A percentile compares a stretch with the other conserved stretches of the same genome.
Evolutionary conservation across 345 rosid species (phyloP).

Genomic region (Aegle marmelos): DNA sequence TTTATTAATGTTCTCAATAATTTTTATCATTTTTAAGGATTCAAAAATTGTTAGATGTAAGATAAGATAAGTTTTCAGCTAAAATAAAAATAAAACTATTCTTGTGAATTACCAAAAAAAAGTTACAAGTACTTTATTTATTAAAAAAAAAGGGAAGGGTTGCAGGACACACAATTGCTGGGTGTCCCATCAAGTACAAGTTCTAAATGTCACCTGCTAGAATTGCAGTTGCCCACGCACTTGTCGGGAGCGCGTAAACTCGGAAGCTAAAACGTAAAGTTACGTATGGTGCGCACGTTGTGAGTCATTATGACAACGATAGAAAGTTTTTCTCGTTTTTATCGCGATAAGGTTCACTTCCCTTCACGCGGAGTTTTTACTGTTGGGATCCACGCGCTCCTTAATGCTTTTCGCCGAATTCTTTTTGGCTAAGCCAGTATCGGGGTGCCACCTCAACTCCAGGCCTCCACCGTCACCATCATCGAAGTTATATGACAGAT

Average conservation of each 20-base stretch:
- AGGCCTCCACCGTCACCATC: too few species aligned
- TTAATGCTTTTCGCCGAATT: neutral
- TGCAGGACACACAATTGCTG: neutral
- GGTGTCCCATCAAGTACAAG: neutral
- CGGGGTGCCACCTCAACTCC: conserved; percentile 8
- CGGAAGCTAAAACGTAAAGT: neutral
- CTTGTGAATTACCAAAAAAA: too few species aligned
- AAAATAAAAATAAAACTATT: too few species aligned
- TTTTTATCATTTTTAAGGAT: too few species aligned
- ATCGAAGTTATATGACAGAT: too few species aligned
- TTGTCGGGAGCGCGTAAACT: neutral
- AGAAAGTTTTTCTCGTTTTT: neutral
- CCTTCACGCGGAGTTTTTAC: neutral
- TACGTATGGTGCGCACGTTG: conserved; percentile 13
- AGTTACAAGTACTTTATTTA: too few species aligned
- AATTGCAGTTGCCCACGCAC: neutral
- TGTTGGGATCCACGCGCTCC: conserved; percentile 10
- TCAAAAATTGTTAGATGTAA: too few species aligned
- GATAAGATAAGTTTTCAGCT: too few species aligned
- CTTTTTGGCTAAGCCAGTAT: neutral
- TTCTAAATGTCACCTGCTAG: neutral
- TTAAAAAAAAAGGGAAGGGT: neutral
- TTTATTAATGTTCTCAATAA: too few species aligned
- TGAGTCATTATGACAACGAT: neutral
- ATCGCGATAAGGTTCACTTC: neutral